A percentile compares a stretch with the other conserved stretches of the same genome.
Conservation (phyloP, 768 basidiomycete species). For the Suillus paluster region DNA sequence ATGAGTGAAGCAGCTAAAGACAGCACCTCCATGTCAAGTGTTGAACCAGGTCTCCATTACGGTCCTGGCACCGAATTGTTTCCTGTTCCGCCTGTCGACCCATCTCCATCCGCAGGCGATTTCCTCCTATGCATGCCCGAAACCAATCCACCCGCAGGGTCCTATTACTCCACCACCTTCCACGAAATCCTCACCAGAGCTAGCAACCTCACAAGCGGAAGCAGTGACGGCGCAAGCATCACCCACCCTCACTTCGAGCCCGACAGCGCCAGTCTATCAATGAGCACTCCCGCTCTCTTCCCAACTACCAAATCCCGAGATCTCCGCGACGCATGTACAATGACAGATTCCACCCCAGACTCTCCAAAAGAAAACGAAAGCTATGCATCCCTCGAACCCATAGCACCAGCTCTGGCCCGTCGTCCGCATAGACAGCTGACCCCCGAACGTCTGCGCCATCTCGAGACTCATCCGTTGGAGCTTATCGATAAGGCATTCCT, state of each 20-base stretch:
- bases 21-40: neutral
- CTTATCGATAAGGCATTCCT: slow-evolving; percentile 1
- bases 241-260: neutral
- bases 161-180: slow-evolving; percentile 4
- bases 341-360: neutral
- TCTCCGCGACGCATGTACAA: neutral
- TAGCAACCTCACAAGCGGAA: neutral
- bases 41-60: neutral
- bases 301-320: neutral
- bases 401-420: neutral
- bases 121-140: slow-evolving; percentile 4
- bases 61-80: neutral
- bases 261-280: neutral
- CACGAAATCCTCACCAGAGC: slow-evolving; percentile 2
- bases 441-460: neutral
- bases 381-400: neutral
- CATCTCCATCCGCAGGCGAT: neutral
- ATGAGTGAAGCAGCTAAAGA: slow-evolving; percentile 1
- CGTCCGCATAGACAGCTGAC: slow-evolving; percentile 5
- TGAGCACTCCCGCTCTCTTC: neutral
- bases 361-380: neutral
- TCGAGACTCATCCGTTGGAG: neutral
- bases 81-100: neutral
- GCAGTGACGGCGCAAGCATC: neutral
- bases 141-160: neutral